Evolutionary conservation across 352 stramenopile species (phyloP).

Genomic region (Pythium biforme): DNA sequence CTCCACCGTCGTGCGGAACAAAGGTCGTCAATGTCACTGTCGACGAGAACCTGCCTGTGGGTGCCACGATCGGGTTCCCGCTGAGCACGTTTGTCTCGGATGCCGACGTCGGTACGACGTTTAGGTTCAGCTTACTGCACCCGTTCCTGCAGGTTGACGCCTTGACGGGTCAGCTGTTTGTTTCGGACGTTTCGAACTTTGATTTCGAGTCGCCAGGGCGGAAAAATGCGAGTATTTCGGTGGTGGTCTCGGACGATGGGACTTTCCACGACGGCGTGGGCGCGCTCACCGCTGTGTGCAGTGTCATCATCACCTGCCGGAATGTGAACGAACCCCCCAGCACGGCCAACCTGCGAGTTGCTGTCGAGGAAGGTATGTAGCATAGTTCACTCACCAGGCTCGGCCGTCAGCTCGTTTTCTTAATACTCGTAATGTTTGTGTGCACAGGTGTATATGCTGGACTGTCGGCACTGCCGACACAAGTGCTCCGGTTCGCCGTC

Average conservation of each 20-base stretch:
- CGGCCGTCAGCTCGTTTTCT: no score
- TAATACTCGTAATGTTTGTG: no score
- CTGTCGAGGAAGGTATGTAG: constrained; percentile 22
- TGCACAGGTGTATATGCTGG: constrained; percentile 5
- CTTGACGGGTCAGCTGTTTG: constrained; percentile 24
- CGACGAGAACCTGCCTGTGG: constrained; percentile 20
- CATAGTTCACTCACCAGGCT: no score
- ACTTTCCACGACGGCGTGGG: constrained; percentile 27
- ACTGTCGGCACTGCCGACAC: constrained; percentile 7
- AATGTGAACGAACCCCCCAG: constrained; percentile 32
- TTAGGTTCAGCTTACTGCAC: constrained; percentile 29
- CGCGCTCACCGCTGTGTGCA: constrained; percentile 18
- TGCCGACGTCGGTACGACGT: constrained; percentile 23
- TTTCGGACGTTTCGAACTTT: constrained; percentile 23
- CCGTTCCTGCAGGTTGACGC: constrained; percentile 22
- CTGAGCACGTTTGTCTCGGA: constrained; percentile 16
- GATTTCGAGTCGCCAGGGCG: constrained; percentile 21
- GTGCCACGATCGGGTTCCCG: constrained; percentile 11
- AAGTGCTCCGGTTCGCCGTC: constrained; percentile 22
- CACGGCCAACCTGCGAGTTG: constrained; percentile 8
- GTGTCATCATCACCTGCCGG: constrained; percentile 11
- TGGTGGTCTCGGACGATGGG: constrained; percentile 30
- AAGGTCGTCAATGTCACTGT: constrained; percentile 12
- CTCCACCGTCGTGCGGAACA: constrained; percentile 19
- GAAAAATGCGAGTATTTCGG: constrained; percentile 18